Evolutionary conservation across 2,329 filamentous ascomycete genomes (phyloP), one percentile per base, ranked within the genome.

Genomic region (Colletotrichum sansevieriae): DNA sequence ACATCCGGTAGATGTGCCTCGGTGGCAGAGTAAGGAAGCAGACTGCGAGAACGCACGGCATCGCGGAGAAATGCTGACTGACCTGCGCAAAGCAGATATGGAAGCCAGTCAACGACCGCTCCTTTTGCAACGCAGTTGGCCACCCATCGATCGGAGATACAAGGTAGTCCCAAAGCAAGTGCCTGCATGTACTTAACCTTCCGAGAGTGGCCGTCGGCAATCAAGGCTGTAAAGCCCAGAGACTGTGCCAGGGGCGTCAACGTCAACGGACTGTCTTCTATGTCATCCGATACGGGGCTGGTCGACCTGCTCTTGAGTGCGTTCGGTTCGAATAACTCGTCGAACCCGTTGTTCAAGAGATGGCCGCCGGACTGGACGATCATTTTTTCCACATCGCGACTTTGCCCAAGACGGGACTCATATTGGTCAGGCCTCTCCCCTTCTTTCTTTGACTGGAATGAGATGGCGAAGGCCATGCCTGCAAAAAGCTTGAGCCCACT

Each of bases 121-220:
- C 84, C 83, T 37, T 88, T 87, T 1, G 84, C 78, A 3, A 95
- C 78, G 70, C 93, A 97, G 57, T 92, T 87, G 29, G 88, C 85
- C 55, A 97, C 83, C 95, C 96, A 99, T 63, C 91, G 90, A 6
- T 90, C 87, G 6, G 93, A 91, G 2, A 99, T 84, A 74, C 95
- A 97, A 0, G 96, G 96, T 0, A 99, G 81, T 1, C 93, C 94
- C 0, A 99, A 87, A 0, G 96, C 95, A 2, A 99, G 87, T 0
- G 96, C 96, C 80, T 98, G 95, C 85, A 98, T 92, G 78, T 96
- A 98, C 77, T 98, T 99, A 57, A 90, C 88, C 71, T 94, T 94
- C 54, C 95, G 90, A 7, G 92, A 96, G 77, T 97, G 92, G 4
- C 89, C 88, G 75, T 98, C 93, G 0, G 95, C 91, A 68, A 99